Percentiles rank a stretch among this genome's conserved stretches.
Conservation (phyloP, 2,329 filamentous ascomycete genomes). For the Zasmidium angulare region DNA sequence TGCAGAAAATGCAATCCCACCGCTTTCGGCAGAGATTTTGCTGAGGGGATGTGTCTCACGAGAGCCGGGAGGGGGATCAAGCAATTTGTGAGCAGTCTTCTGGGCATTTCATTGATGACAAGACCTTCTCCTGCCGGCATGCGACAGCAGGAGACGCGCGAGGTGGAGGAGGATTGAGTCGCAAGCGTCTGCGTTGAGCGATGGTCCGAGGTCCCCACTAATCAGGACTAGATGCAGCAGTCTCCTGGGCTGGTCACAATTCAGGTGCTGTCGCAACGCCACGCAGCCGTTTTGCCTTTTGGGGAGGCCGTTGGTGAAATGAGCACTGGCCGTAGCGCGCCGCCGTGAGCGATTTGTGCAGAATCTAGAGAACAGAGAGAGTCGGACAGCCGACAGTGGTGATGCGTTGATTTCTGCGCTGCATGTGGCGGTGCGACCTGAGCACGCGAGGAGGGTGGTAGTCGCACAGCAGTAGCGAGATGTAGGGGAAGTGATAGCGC, state of each 20-base stretch:
- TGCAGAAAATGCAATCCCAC: background rate
- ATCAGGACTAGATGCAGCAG: background rate
- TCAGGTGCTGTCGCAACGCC: background rate
- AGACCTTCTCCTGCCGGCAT: background rate
- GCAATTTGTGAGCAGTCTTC: background rate
- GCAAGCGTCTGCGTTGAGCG: background rate
- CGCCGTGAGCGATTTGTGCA: background rate
- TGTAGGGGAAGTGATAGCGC: background rate
- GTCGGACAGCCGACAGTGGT: background rate
- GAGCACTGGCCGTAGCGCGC: slow-evolving; percentile 2
- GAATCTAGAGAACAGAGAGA: background rate
- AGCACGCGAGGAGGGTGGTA: background rate
- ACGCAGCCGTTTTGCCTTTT: background rate
- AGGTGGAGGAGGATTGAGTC: too few species aligned
- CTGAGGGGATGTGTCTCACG: background rate
- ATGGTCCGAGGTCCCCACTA: background rate
- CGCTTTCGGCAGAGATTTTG: background rate
- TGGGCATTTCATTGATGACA: background rate
- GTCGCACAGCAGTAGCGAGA: slow-evolving; percentile 1
- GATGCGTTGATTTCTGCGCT: background rate
- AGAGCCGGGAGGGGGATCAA: background rate
- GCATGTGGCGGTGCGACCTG: slow-evolving; percentile 3
- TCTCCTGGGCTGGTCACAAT: background rate
- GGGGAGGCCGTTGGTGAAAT: background rate
- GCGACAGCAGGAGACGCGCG: too few species aligned